Evolutionary conservation across 129 eudicot genomes (phyloP).

Genomic region (Chrysanthemum seticuspe): DNA sequence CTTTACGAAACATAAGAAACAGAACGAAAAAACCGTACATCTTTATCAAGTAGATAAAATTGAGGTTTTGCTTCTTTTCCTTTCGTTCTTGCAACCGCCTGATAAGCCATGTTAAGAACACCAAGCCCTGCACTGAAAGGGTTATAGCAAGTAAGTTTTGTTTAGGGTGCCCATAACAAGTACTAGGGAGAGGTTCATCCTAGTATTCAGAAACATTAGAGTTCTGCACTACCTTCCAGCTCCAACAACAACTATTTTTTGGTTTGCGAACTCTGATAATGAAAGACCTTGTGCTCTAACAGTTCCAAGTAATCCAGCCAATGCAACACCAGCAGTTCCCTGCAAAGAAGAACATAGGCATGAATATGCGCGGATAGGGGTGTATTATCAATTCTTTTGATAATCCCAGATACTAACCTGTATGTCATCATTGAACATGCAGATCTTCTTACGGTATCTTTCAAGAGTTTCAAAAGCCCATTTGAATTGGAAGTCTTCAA

Average conservation of each 20-base stretch:
- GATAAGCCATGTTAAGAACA: slow-evolving; percentile 86
- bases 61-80: slow-evolving; percentile 81
- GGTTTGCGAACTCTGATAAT: slow-evolving; percentile 79
- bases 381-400: not conserved
- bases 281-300: slow-evolving; percentile 95
- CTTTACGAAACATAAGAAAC: slow-evolving; percentile 6
- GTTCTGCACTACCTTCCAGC: slow-evolving; percentile 76
- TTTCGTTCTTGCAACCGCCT: slow-evolving; percentile 82
- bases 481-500: slow-evolving; percentile 97
- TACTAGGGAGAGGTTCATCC: not conserved
- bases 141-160: slow-evolving; percentile 22
- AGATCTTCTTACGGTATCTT: slow-evolving; percentile 75
- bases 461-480: slow-evolving; percentile 97
- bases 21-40: slow-evolving; percentile 39
- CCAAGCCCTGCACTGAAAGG: slow-evolving; percentile 99
- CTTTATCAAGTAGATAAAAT: slow-evolving; percentile 88
- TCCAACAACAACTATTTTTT: slow-evolving; percentile 92
- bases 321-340: slow-evolving; percentile 99
- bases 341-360: slow-evolving; percentile 34
- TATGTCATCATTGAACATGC: slow-evolving; percentile 99
- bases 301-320: slow-evolving; percentile 96
- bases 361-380: not conserved
- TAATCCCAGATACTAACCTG: slow-evolving; percentile 49
- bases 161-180: slow-evolving; percentile 1
- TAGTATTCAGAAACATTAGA: slow-evolving; percentile 2